Evolutionary conservation across 2,329 filamentous ascomycete genomes (phyloP), one percentile per base, ranked within the genome.

Genomic region (Aspergillus sp.): DNA sequence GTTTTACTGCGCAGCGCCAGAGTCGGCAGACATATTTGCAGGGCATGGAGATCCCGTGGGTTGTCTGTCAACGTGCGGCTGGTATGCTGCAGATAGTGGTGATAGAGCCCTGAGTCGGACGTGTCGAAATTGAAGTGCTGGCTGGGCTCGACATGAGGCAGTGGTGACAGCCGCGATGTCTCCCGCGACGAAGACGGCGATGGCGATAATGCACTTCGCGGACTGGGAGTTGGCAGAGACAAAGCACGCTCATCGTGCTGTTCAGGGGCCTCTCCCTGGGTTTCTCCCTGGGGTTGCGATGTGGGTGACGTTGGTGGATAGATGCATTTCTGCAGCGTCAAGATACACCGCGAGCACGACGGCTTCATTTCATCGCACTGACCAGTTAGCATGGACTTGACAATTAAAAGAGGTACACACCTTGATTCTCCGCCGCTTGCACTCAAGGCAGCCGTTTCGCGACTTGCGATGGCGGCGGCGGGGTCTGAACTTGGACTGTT

Each of bases 361-460:
- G 51, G 41, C 14, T 53, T 53, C n/a, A 46, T 27, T 14, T 53
- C 51, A 39, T 53, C 41, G 8, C 51, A 53, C 51, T 53, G 12
- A 0, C 14, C 2, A 2, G 11, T 52, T 9, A 52, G 40, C 37
- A 52, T 41, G 3, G 3, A 17, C 8, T 2, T 0, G 11, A 50
- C 4, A 7, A 3, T 35, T 23, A 14, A 11, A 14, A 17, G n/a
- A n/a, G n/a, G 14, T 2, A 21, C 31, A 17, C 2, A 53, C 51
- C 51, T 53, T 53, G 7, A 53, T 53, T n/a, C 51, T 23, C 21
- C 51, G 11, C 31, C 51, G 27, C 21, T 53, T 53, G 40, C 51
- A 53, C 51, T 53, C 51, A 0, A 44, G 1, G 21, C 51, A 53
- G 14, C 51, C 51, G 39, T 53, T 53, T 7, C 51, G 23, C 6